Base-by-base conservation (phyloP, 257 asterid species). In the Lycium ferocissimum region DNA sequence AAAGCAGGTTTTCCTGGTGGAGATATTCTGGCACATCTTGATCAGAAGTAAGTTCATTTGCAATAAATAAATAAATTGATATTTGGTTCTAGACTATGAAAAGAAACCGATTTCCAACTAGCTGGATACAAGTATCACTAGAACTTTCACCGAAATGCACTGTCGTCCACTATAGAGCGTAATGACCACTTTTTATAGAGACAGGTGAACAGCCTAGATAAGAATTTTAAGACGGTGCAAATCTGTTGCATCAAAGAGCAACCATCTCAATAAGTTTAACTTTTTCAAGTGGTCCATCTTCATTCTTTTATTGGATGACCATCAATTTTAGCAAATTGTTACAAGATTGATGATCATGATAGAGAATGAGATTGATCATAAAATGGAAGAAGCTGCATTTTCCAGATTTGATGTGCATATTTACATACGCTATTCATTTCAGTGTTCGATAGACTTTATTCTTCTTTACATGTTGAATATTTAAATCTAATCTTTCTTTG, bases 1-100 rank as follows among this genome's bases (percentile, higher is more conserved):
- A 85, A 85, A 85, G 90, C 91, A 66, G 98, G 97, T 85, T 96
- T 95, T 87, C 99, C 99, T 0, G 97, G 94, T 6, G 99, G 98
- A 35, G 95, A 92, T 86, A 88, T 96, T 51, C 40, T 96, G 72
- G 99, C 95, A 2, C 99, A 96, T 90, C 97, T 96, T 87, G 99
- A 96, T 93, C 98, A 96, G 35, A 96, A 94, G 99, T 96, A 89
- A 91, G 93, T 85, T 45, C n/a, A 69, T 26, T 51, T 85, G 69
- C 22, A 22, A 80, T 18, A 65, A 56, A 80, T 12, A 17, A 72
- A 10, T 1, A 1, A 15, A 6, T 35, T 17, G 51, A 35, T 5
- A 9, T 56, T 65, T 54, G 10, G 70, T 45, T 58, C 82, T 76
- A 49, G 61, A 75, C 20, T 12, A 3, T 49, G 61, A 75, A 62